Base-by-base conservation (phyloP, 805 yeast genomes). In the Barnettozyma sp. region DNA sequence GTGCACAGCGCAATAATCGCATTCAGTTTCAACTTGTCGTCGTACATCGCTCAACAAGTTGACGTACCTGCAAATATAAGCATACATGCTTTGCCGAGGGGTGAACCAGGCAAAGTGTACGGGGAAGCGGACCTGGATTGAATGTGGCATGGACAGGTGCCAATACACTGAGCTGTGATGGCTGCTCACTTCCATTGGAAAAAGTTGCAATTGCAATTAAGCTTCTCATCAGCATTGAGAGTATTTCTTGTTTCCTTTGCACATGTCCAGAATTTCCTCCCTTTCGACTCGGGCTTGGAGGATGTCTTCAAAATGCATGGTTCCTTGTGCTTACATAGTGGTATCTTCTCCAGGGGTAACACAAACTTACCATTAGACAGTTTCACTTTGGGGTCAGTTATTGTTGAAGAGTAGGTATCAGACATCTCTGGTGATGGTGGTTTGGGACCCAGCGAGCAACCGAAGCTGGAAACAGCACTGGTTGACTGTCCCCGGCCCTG, bases 191-290 rank as follows among this genome's bases (percentile, higher is more conserved):
- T 67, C 79, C 80, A 73, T 52, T 73, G 65, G 50, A 74, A 74
- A 45, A 54, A 72, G 2, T 70, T 73, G 52, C 80, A 74, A n/a
- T 63, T 65, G 33, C 53, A 59, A 10, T 58, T 61, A 7, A 40
- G 22, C 32, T 57, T 50, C 13, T 49, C 49, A 7, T 40, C 42
- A 15, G 20, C 4, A 12, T 23, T 22, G 22, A 41, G 12, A n/a
- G 36, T 25, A 21, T 38, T 37, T 15, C 65, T 65, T 43, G 53
- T 46, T 2, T 64, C 60, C 40, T 62, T 57, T 0, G 60, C 41
- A 48, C 81, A 75, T 16, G 70, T 62, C 79, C 79, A 75, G 43
- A 75, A 75, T 42, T 66, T 70, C 35, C 58, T 62, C 0, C 79
- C 79, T 25, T 59, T 65, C 39, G 69, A 70, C 18, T 57, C 52